Percentiles rank a stretch among this genome's conserved stretches.
Evolutionary conservation across 1,139 yeast species (phyloP).

Genomic region (Yamadazyma atlantica): DNA sequence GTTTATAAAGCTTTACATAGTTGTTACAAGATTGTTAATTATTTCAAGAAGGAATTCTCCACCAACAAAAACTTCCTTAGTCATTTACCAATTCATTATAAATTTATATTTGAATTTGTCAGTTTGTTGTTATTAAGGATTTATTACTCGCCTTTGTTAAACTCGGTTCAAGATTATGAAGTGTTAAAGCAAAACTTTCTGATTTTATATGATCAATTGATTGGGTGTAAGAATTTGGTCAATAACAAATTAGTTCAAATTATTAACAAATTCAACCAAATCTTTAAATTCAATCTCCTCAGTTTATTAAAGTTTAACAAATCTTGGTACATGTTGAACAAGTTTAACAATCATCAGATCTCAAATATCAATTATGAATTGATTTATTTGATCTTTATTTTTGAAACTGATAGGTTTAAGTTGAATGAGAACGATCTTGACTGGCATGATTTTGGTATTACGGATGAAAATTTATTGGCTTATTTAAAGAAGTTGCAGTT

Average conservation of each 20-base stretch:
- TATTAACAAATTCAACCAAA: slow-evolving; percentile 28
- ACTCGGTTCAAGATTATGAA: slow-evolving; percentile 29
- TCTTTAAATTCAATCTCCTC: slow-evolving; percentile 15
- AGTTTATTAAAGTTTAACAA: slow-evolving; percentile 11
- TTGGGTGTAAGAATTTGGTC: slow-evolving; percentile 16
- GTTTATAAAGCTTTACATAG: slow-evolving; percentile 31
- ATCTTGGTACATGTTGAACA: slow-evolving; percentile 32
- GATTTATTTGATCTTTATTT: slow-evolving; percentile 40
- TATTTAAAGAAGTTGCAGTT: slow-evolving; percentile 14
- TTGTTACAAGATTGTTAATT: slow-evolving; percentile 29
- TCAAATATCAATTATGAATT: slow-evolving; percentile 42
- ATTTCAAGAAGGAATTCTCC: slow-evolving; percentile 23
- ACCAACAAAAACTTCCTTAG: slow-evolving; percentile 22
- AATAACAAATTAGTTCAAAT: slow-evolving; percentile 30
- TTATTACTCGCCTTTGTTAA: slow-evolving; percentile 38
- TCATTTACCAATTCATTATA: slow-evolving; percentile 43
- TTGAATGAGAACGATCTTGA: slow-evolving; percentile 15
- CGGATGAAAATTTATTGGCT: slow-evolving; percentile 21
- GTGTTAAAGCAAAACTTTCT: slow-evolving; percentile 28
- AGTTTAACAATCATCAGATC: slow-evolving; percentile 39
- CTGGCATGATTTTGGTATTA: slow-evolving; percentile 35
- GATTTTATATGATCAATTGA: slow-evolving; percentile 13
- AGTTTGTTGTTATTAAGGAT: slow-evolving; percentile 33
- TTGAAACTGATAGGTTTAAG: slow-evolving; percentile 15
- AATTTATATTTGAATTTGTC: slow-evolving; percentile 39